Percentiles rank a stretch among this genome's conserved stretches.
These are phyloP conservation scores for Sideroxylon spinosum DNA, from an alignment of 179 eudicot species.

Conservation along the genomic window DNA sequence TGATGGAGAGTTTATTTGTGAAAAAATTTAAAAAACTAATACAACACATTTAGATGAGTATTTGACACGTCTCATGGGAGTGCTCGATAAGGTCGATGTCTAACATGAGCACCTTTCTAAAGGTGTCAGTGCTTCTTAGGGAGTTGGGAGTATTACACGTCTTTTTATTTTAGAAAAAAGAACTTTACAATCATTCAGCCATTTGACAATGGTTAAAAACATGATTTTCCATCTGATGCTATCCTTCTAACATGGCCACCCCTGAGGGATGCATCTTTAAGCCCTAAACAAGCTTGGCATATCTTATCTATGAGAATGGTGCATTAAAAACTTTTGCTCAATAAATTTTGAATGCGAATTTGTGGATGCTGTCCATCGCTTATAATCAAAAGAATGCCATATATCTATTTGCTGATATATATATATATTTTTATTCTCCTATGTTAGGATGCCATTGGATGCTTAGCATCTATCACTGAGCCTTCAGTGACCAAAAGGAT, in stretches of 20 bases:
- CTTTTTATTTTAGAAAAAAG: not conserved
- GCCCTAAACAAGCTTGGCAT: not conserved
- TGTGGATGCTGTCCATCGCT: not conserved
- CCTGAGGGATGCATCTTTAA: not conserved
- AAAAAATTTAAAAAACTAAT: too few relatives aligned
- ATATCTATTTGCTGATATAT: too few relatives aligned
- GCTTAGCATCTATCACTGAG: slow-evolving; percentile 63
- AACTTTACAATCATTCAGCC: not conserved
- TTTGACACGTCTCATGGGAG: too few relatives aligned
- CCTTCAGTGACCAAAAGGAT: slow-evolving; percentile 46
- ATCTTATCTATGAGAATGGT: not conserved
- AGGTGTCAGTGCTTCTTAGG: too few relatives aligned
- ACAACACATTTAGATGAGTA: too few relatives aligned
- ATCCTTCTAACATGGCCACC: not conserved
- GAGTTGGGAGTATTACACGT: not conserved
- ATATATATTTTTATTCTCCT: not conserved
- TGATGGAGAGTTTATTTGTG: too few relatives aligned
- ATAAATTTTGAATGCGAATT: not conserved
- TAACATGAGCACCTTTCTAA: too few relatives aligned
- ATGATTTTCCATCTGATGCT: not conserved
- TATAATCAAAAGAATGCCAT: not conserved
- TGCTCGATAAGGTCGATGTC: too few relatives aligned
- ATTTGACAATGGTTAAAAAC: not conserved
- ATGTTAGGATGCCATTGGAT: slow-evolving; percentile 63
- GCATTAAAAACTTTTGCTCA: not conserved